Evolutionary conservation across 164 flowering plant species (phyloP).

Genomic region (Piper betle): DNA sequence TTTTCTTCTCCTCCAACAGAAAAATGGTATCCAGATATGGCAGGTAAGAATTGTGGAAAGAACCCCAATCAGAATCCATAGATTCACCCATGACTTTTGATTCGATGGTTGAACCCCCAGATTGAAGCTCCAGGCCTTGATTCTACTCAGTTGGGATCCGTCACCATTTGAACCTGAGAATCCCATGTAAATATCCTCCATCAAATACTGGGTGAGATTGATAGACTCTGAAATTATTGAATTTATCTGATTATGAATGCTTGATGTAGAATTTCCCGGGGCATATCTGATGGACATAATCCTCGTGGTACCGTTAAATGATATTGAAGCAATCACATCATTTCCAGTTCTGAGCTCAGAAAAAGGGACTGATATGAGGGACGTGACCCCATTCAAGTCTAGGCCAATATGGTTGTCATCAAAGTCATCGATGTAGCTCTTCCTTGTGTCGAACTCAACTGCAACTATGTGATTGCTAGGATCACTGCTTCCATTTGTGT

Average conservation of each 20-base stretch:
- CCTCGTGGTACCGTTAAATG: constrained; percentile 21
- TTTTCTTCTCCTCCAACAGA: background rate
- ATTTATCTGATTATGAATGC: constrained; percentile 5
- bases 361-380: constrained; percentile 17
- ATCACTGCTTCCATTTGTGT: constrained; percentile 20
- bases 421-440: constrained; percentile 27
- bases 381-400: constrained; percentile 25
- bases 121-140: constrained; percentile 36
- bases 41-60: constrained; percentile 3
- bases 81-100: background rate
- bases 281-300: constrained; percentile 15
- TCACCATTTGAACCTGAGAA: constrained; percentile 48
- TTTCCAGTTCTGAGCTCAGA: constrained; percentile 5
- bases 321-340: constrained; percentile 10
- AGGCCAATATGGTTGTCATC: constrained; percentile 52
- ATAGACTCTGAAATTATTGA: constrained; percentile 11
- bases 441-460: constrained; percentile 48
- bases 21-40: background rate
- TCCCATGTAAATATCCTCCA: constrained; percentile 31
- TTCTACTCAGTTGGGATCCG: constrained; percentile 25
- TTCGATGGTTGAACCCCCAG: constrained; percentile 10
- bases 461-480: constrained; percentile 21
- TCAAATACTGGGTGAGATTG: constrained; percentile 28
- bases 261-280: constrained; percentile 1
- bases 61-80: constrained; percentile 25